These are phyloP conservation scores for Chaetomidium leptoderma DNA, from an alignment of 495 filamentous ascomycete species.

Conservation along the genomic window DNA sequence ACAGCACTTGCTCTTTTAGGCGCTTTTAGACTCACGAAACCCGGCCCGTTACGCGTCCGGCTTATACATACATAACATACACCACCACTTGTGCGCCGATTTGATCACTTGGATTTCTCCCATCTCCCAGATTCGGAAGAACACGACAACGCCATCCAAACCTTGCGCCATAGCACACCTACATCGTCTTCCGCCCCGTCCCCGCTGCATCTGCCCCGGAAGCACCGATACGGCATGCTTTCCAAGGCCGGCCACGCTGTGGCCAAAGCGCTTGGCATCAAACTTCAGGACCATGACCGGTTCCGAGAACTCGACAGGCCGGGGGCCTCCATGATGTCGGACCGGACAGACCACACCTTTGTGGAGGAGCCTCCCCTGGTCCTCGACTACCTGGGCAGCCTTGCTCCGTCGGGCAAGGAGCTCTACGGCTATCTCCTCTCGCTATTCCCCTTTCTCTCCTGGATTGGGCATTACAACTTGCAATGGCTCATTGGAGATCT, in stretches of 20 bases:
- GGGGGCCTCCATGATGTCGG: conserved; percentile 76
- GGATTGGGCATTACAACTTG: conserved; percentile 84
- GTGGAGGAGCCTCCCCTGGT: conserved; percentile 77
- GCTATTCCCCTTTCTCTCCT: conserved; percentile 81
- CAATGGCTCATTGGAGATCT: conserved; percentile 88
- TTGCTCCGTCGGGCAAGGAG: conserved; percentile 54
- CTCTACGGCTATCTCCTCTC: conserved; percentile 56
- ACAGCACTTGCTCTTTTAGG: too few species aligned
- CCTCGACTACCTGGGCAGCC: conserved; percentile 62
- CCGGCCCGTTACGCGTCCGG: too few species aligned
- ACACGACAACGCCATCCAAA: too few species aligned
- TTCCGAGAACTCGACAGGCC: conserved; percentile 55
- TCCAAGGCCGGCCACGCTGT: conserved; percentile 64
- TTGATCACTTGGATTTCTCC: too few species aligned
- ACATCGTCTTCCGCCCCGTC: not conserved
- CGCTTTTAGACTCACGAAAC: too few species aligned
- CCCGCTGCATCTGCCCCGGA: too few species aligned
- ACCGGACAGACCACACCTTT: conserved; percentile 72
- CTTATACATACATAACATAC: too few species aligned
- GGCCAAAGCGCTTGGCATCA: conserved; percentile 82
- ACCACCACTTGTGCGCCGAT: too few species aligned
- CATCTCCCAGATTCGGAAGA: too few species aligned
- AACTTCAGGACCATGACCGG: conserved; percentile 62
- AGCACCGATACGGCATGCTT: conserved; percentile 20
- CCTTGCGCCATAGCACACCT: too few species aligned